These are phyloP conservation scores for Ophiosphaerella narmari DNA, from an alignment of 2,329 filamentous ascomycete genomes.

Conservation along the genomic window DNA sequence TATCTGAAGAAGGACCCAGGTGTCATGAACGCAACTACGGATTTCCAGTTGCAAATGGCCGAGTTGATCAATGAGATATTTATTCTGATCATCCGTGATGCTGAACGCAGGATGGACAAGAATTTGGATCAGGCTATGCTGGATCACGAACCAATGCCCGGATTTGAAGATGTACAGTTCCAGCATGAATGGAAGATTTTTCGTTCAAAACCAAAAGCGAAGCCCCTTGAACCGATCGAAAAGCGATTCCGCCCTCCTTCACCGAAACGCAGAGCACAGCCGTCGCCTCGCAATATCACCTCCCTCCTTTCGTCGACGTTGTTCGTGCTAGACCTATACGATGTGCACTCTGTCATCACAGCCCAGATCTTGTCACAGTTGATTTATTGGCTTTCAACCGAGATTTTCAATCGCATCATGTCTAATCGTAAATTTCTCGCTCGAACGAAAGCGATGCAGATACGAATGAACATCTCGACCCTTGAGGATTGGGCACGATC, in stretches of 20 bases:
- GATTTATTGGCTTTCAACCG: slow-evolving; percentile 93
- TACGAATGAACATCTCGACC: slow-evolving; percentile 96
- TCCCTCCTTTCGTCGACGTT: slow-evolving; percentile 93
- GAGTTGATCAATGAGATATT: slow-evolving; percentile 98
- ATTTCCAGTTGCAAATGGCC: slow-evolving; percentile 90
- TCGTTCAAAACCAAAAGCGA: slow-evolving; percentile 85
- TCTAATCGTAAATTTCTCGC: slow-evolving; percentile 93
- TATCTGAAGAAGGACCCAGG: slow-evolving; percentile 95
- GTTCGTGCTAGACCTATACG: slow-evolving; percentile 97
- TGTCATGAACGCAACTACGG: slow-evolving; percentile 76
- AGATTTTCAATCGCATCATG: slow-evolving; percentile 98
- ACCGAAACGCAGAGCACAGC: slow-evolving; percentile 88
- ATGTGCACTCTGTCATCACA: slow-evolving; percentile 95
- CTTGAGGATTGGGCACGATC: slow-evolving; percentile 93
- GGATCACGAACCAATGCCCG: slow-evolving; percentile 96
- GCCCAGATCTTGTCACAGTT: slow-evolving; percentile 90
- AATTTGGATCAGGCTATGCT: slow-evolving; percentile 92
- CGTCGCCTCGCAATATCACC: slow-evolving; percentile 91
- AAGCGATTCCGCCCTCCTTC: slow-evolving; percentile 92
- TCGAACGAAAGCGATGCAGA: slow-evolving; percentile 98
- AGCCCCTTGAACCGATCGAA: slow-evolving; percentile 81
- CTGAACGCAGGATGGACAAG: slow-evolving; percentile 94
- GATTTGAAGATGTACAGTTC: slow-evolving; percentile 94
- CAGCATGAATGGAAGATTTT: slow-evolving; percentile 99
- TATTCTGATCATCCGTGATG: slow-evolving; percentile 94